A percentile compares a stretch with the other conserved stretches of the same genome.
phyloP scores from a whole-genome alignment of 2,329 filamentous ascomycete genomes.

The Pseudocercospora cruenta region DNA sequence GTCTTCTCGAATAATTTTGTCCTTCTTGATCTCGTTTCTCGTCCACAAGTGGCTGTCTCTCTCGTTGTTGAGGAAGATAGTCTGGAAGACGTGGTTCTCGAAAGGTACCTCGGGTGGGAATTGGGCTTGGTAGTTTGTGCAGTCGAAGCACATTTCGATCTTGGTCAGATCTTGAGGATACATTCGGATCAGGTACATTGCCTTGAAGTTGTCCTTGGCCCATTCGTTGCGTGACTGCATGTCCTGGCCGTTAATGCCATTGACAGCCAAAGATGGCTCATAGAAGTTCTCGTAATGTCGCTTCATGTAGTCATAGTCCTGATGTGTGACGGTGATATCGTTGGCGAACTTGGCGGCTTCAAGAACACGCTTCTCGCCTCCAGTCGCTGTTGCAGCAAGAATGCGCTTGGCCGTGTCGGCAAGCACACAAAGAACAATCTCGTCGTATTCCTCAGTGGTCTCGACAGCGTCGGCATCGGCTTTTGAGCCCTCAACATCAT shows the following conservation, averaged over 20 bases:
- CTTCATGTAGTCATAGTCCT: conserved; percentile 66
- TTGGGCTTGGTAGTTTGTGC: conserved; percentile 4
- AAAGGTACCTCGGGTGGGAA: conserved; percentile 61
- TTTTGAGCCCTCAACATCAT: conserved; percentile 40
- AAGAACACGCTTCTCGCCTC: conserved; percentile 68
- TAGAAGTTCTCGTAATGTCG: conserved; percentile 69
- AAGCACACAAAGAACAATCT: conserved; percentile 66
- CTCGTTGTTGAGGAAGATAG: conserved; percentile 66
- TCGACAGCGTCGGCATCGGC: conserved; percentile 47
- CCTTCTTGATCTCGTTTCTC: conserved; percentile 60
- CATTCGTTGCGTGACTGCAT: conserved; percentile 48
- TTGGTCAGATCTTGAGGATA: conserved; percentile 60
- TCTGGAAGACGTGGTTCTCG: conserved; percentile 70
- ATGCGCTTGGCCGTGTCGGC: conserved; percentile 62
- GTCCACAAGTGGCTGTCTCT: conserved; percentile 61
- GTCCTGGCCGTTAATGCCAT: conserved; percentile 45
- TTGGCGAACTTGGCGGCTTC: conserved; percentile 72
- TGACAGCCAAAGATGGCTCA: conserved; percentile 52
- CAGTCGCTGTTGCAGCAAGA: conserved; percentile 60
- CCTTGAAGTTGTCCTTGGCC: conserved; percentile 58
- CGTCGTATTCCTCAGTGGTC: conserved; percentile 61
- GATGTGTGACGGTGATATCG: conserved; percentile 72
- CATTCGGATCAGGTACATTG: conserved; percentile 68
- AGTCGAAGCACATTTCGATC: conserved; percentile 51
- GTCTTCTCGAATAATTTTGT: conserved; percentile 64